These are phyloP conservation scores for Tolypocladium album DNA, from an alignment of 2,329 filamentous ascomycete genomes.

Conservation along the genomic window DNA sequence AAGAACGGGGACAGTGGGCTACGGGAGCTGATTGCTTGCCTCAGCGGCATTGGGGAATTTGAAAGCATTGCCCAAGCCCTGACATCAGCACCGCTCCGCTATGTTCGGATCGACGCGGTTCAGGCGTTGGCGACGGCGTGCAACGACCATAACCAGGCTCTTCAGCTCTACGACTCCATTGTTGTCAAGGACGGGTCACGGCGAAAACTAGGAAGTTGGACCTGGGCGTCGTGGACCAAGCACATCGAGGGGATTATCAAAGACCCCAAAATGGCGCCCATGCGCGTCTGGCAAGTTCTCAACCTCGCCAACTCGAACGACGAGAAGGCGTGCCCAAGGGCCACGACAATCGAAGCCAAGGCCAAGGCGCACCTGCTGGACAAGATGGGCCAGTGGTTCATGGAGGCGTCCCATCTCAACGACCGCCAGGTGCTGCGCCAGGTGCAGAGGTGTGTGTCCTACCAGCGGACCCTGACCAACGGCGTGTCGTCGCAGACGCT, in stretches of 20 bases:
- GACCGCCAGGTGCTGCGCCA: constrained; percentile 19
- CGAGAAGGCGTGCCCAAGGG: neutral
- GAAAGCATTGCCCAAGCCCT: constrained; percentile 3
- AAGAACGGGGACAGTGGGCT: neutral
- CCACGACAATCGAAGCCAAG: constrained; percentile 3
- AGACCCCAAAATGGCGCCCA: constrained; percentile 13
- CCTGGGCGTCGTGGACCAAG: constrained; percentile 21
- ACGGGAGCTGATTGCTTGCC: constrained; percentile 6
- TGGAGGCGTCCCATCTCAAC: constrained; percentile 14
- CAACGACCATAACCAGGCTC: constrained; percentile 14
- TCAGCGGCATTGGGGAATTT: constrained; percentile 7
- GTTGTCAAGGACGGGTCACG: constrained; percentile 1
- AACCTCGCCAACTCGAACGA: constrained; percentile 5
- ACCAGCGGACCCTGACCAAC: constrained; percentile 12
- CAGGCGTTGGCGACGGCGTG: constrained; percentile 8
- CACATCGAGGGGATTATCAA: constrained; percentile 21
- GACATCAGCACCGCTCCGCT: constrained; percentile 1
- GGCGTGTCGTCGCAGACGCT: constrained; percentile 15
- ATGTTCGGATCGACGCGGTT: constrained; percentile 3
- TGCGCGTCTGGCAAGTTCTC: constrained; percentile 17
- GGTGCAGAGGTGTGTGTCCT: constrained; percentile 14
- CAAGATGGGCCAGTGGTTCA: constrained; percentile 18
- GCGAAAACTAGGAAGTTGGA: constrained; percentile 10
- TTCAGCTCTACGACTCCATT: constrained; percentile 12
- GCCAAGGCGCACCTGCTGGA: constrained; percentile 18